Evolutionary conservation across 257 asterid genomes (phyloP).

Genomic region (Nicotiana tabacum): DNA sequence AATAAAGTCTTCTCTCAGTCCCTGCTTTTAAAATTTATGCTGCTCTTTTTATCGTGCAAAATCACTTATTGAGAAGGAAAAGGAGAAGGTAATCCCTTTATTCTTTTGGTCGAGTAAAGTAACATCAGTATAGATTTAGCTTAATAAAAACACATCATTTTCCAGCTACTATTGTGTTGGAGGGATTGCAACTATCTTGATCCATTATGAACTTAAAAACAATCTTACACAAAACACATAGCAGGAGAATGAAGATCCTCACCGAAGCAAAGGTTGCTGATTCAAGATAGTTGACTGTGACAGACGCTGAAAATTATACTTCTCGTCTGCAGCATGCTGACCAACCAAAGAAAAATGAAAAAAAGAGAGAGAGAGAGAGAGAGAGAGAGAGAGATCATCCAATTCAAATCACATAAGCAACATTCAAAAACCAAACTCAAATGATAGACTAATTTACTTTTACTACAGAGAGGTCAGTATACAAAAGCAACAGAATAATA

Average conservation of each 20-base stretch:
- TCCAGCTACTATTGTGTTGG: not conserved
- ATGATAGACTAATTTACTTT: not conserved
- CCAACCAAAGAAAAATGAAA: slow-evolving; percentile 2
- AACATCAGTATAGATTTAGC: not conserved
- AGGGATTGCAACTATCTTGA: not conserved
- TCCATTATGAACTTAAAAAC: not conserved
- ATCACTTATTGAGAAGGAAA: not conserved
- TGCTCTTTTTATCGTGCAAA: not conserved
- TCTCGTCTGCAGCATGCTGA: slow-evolving; percentile 99
- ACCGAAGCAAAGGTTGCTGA: slow-evolving; percentile 96
- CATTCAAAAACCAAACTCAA: not conserved
- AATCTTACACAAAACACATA: not conserved
- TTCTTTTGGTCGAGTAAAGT: not conserved
- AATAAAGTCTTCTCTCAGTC: not conserved
- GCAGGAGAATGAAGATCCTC: slow-evolving; percentile 21
- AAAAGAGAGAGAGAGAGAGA: not conserved
- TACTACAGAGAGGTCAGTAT: slow-evolving; percentile 1
- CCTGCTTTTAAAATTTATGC: not conserved
- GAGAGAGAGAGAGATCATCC: not conserved
- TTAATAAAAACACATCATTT: not conserved
- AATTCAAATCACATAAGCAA: slow-evolving; percentile 4
- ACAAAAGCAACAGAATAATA: slow-evolving; percentile 26
- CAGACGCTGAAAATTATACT: slow-evolving; percentile 77
- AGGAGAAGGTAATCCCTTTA: not conserved
- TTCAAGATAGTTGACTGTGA: slow-evolving; percentile 78